Evolutionary conservation across 1,284 basidiomycete genomes (phyloP).

Genomic region (Rhizoctonia solani): DNA sequence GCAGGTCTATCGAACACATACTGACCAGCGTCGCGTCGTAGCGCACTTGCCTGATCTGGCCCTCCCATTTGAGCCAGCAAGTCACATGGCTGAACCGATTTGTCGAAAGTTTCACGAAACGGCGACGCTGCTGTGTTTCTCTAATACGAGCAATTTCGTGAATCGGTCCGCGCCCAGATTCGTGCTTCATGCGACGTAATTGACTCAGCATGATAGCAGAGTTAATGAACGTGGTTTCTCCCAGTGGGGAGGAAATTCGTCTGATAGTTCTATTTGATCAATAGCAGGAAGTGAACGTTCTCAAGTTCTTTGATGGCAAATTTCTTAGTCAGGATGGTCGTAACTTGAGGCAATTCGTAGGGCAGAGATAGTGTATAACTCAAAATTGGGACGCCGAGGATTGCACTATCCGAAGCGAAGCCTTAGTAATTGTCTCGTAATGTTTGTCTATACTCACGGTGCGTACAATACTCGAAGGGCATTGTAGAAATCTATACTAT

Average conservation of each 20-base stretch:
- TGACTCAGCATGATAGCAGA: not conserved
- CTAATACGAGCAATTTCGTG: not conserved
- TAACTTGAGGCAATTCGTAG: not conserved
- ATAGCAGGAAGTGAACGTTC: not conserved
- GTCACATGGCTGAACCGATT: not conserved
- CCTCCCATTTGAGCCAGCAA: not conserved
- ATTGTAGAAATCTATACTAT: not conserved
- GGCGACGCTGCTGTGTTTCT: not conserved
- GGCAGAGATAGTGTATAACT: not conserved
- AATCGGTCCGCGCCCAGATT: not conserved
- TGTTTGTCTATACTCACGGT: not conserved
- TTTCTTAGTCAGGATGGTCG: not conserved
- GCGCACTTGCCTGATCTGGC: not conserved
- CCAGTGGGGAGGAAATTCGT: not conserved
- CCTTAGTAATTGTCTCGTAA: not conserved
- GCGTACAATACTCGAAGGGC: not conserved
- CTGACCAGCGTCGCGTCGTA: not conserved
- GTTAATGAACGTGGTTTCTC: not conserved
- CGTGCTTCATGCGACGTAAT: not conserved
- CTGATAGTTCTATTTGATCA: not conserved
- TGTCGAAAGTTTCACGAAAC: not conserved
- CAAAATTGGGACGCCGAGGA: not conserved
- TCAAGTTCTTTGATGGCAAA: not conserved
- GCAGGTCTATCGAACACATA: not conserved
- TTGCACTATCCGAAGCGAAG: not conserved